Conservation (phyloP, 495 filamentous ascomycete species). For the Penicillium robsamsonii region DNA sequence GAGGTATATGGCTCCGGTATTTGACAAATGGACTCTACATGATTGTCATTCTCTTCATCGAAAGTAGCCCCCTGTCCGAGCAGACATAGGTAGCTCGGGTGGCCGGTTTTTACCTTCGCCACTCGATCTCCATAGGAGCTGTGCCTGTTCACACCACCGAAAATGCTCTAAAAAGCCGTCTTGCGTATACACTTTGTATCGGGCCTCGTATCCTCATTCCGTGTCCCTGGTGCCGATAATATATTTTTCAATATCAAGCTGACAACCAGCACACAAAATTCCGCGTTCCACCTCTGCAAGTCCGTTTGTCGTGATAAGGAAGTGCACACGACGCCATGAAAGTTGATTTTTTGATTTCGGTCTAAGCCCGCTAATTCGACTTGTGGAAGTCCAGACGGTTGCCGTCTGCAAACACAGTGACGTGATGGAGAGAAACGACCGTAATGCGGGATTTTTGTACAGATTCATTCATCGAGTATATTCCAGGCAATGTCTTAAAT, state of each 20-base stretch:
- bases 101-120: conserved; percentile 32
- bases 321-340: conserved; percentile 39
- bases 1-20: too few relatives aligned
- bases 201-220: too few relatives aligned
- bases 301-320: too few relatives aligned
- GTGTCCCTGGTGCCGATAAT: conserved; percentile 27
- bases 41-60: conserved; percentile 23
- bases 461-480: conserved; percentile 32
- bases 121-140: conserved; percentile 33
- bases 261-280: too few relatives aligned
- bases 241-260: conserved; percentile 36
- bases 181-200: too few relatives aligned
- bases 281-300: too few relatives aligned
- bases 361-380: conserved; percentile 17
- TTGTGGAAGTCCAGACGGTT: conserved; percentile 17
- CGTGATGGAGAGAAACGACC: conserved; percentile 35
- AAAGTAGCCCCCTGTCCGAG: conserved; percentile 26
- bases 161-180: conserved; percentile 37
- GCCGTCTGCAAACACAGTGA: conserved; percentile 24
- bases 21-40: too few relatives aligned
- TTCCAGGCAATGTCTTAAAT: conserved; percentile 38
- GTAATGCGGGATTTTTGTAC: conserved; percentile 26
- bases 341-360: conserved; percentile 33
- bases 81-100: conserved; percentile 23
- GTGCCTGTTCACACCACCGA: conserved; percentile 45